Base-by-base conservation (phyloP, 1,284 basidiomycete genomes). In the Phaffia rhodozyma region DNA sequence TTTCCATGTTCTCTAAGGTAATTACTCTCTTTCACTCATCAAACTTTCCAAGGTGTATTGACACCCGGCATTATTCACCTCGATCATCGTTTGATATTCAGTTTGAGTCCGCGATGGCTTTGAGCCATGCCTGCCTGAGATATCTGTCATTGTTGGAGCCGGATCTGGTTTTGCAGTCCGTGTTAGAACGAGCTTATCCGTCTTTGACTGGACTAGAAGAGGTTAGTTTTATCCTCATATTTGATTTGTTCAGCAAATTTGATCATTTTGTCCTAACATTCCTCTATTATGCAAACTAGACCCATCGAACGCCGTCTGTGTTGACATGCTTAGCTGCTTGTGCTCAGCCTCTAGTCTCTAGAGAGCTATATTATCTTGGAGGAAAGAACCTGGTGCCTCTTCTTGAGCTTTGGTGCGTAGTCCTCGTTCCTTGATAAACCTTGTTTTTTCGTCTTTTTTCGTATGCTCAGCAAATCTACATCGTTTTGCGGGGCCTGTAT, bases 1-100 rank as follows among this genome's bases (percentile, higher is more conserved):
- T 97, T 18, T 85, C 90, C 27, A 96, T 99, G 86, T 99, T 98
- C 76, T 86, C 91, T 59, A 97, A 97, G 75, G 89, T 72, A 43
- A 63, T 69, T 49, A 6, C 32, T 27, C 6, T 20, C 23, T n/a
- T 34, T 9, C 20, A 23, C 55, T 34, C 21, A 29, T 30, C 11
- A 27, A 23, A 49, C 29, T n/a, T 11, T 16, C 21, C 1, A 13
- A 48, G 38, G 20, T 25, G n/a, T 47, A 9, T 58, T n/a, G 57
- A 27, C 21, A 47, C 29, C 20, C n/a, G n/a, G 32, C 16, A 54
- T 20, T 13, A 38, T 32, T 27, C 13, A 43, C 27, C 20, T 13
- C 5, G 21, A 13, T 38, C 29, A 6, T 32, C 13, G 30, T 29
- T n/a, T 21, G 18, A 5, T 5, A 38, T 25, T 16, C 63, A 73